Conservation (phyloP, 192 early-diverging fungal species). For the Pilobolus umbonatus region DNA sequence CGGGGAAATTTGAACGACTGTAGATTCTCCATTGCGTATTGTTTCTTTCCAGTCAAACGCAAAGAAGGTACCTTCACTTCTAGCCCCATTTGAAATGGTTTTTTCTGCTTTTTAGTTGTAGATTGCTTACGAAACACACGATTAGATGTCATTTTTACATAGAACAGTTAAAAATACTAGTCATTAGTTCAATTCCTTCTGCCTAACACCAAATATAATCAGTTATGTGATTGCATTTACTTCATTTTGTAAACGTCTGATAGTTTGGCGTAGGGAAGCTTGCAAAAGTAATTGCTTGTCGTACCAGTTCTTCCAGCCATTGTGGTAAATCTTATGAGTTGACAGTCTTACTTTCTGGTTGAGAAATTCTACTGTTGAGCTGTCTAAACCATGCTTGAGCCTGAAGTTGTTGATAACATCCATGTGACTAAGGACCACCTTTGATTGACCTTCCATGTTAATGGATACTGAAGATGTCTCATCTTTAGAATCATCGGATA, state of each 20-base stretch:
- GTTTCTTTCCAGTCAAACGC: background rate
- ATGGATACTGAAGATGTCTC: background rate
- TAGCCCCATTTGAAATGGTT: background rate
- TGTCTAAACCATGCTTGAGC: background rate
- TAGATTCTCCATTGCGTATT: background rate
- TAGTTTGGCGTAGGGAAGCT: background rate
- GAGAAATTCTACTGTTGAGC: background rate
- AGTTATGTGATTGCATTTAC: background rate
- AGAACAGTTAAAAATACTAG: background rate
- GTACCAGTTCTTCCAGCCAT: background rate
- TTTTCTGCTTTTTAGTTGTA: background rate
- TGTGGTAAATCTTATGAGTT: background rate
- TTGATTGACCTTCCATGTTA: constrained; percentile 5
- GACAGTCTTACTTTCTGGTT: background rate
- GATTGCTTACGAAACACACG: background rate
- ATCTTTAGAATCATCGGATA: background rate
- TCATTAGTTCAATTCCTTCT: constrained; percentile 2
- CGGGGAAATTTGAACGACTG: constrained; percentile 1
- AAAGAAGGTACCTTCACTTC: background rate
- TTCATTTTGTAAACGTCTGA: background rate
- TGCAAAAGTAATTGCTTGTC: background rate
- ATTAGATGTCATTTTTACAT: background rate
- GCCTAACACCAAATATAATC: background rate
- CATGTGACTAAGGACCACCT: constrained; percentile 10
- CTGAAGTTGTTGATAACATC: constrained; percentile 8